These are phyloP conservation scores for Sapria himalayana DNA, from an alignment of 345 rosid species.

Conservation along the genomic window DNA sequence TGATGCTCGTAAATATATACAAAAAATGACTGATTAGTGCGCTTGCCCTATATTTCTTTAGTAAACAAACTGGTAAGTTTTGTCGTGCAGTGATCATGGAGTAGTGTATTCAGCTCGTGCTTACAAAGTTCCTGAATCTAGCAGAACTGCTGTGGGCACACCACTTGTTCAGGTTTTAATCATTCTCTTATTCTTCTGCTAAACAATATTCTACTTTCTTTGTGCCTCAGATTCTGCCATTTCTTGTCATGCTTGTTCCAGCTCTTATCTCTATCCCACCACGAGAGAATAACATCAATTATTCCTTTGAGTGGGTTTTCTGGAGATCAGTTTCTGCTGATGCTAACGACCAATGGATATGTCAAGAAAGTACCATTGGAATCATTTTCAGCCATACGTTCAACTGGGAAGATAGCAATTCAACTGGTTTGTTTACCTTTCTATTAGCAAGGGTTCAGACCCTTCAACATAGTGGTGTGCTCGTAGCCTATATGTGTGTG, in stretches of 20 bases:
- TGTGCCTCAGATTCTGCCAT: slow-evolving; percentile 6
- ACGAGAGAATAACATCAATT: slow-evolving; percentile 92
- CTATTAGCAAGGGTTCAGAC: no score
- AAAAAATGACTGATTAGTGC: no score
- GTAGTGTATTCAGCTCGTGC: slow-evolving; percentile 88
- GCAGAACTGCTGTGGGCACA: slow-evolving; percentile 77
- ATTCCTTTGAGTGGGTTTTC: slow-evolving; percentile 74
- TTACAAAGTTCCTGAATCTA: slow-evolving; percentile 81
- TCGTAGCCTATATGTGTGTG: no score
- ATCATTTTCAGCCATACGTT: slow-evolving; percentile 64
- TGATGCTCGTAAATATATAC: no score
- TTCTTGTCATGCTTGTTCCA: slow-evolving; percentile 16
- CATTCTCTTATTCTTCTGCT: slow-evolving; percentile 1
- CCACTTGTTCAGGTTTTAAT: slow-evolving; percentile 67
- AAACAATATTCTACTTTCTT: neutral
- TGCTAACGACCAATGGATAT: slow-evolving; percentile 93
- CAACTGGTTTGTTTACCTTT: slow-evolving; percentile 62
- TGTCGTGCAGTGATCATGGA: slow-evolving; percentile 68
- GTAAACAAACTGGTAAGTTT: no score
- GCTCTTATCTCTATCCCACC: slow-evolving; percentile 71
- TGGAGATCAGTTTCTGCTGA: slow-evolving; percentile 60
- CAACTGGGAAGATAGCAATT: slow-evolving; percentile 92
- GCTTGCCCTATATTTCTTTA: no score
- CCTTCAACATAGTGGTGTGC: no score
- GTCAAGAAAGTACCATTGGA: slow-evolving; percentile 86